These are phyloP conservation scores for Ascochyta pisi DNA, from an alignment of 2,329 filamentous ascomycete genomes.

Conservation along the genomic window DNA sequence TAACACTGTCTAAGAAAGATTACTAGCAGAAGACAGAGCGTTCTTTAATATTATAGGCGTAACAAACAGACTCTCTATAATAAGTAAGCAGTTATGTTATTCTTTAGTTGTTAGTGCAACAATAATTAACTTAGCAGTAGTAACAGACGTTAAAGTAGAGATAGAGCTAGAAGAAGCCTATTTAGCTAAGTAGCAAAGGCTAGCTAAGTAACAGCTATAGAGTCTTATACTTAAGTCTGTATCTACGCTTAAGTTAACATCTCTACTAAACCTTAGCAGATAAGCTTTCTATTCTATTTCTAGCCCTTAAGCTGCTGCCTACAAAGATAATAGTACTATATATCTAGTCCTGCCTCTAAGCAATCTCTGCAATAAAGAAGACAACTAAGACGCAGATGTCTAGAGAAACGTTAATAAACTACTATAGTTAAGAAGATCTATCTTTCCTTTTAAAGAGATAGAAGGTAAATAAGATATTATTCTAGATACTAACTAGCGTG, in stretches of 20 bases:
- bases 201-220: conserved; percentile 13
- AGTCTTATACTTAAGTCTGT: conserved; percentile 13
- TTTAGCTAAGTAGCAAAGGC: conserved; percentile 19
- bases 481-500: neutral
- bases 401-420: conserved; percentile 5
- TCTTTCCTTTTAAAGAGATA: conserved; percentile 10
- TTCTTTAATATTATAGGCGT: conserved; percentile 9
- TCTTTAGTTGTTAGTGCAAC: conserved; percentile 10
- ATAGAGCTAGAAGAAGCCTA: conserved; percentile 12
- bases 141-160: conserved; percentile 8
- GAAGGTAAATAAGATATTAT: neutral
- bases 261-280: conserved; percentile 6
- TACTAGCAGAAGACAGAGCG: conserved; percentile 7
- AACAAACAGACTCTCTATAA: conserved; percentile 7
- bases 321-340: conserved; percentile 6
- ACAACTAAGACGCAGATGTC: conserved; percentile 3
- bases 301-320: neutral
- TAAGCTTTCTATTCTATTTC: neutral
- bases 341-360: neutral
- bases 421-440: conserved; percentile 11
- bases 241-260: conserved; percentile 11
- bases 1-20: conserved; percentile 14
- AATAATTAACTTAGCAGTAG: conserved; percentile 12
- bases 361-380: conserved; percentile 11
- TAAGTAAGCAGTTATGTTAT: conserved; percentile 16